A percentile compares a stretch with the other conserved stretches of the same genome.
These are phyloP conservation scores for Mortierella sp. DNA, from an alignment of 371 early-diverging fungal genomes.

Conservation along the genomic window DNA sequence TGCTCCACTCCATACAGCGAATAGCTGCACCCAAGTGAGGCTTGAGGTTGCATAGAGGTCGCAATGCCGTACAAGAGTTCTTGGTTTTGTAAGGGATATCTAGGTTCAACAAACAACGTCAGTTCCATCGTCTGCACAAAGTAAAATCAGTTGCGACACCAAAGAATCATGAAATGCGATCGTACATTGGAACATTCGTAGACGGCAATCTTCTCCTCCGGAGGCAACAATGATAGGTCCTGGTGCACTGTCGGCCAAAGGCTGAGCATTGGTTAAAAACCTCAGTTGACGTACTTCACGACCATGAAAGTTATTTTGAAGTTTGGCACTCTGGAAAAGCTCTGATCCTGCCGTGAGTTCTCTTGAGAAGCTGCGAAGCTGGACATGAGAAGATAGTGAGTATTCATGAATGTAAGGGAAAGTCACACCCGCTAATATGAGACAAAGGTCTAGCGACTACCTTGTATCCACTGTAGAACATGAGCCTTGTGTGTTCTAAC, in stretches of 20 bases:
- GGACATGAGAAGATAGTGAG: neutral
- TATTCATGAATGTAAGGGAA: neutral
- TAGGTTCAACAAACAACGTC: conserved; percentile 10
- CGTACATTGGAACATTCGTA: conserved; percentile 53
- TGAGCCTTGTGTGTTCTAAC: conserved; percentile 60
- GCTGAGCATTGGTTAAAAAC: conserved; percentile 38
- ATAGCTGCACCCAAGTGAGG: conserved; percentile 43
- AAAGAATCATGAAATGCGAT: conserved; percentile 56
- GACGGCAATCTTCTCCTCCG: conserved; percentile 35
- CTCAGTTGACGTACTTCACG: conserved; percentile 66
- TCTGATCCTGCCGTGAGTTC: conserved; percentile 56
- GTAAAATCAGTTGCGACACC: conserved; percentile 23
- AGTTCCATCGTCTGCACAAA: neutral
- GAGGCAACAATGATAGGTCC: conserved; percentile 40
- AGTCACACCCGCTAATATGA: too few relatives aligned
- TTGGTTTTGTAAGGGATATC: conserved; percentile 55
- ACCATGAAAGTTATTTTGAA: conserved; percentile 67
- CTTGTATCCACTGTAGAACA: conserved; percentile 64
- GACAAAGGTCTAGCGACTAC: too few relatives aligned
- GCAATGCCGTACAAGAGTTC: conserved; percentile 38
- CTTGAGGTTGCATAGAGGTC: conserved; percentile 49
- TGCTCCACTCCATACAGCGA: conserved; percentile 52
- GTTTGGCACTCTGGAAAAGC: conserved; percentile 61
- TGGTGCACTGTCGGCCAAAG: conserved; percentile 29
- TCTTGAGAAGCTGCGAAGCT: conserved; percentile 62